These are phyloP conservation scores for Flaveria sonorensis DNA, from an alignment of 129 eudicot genomes.

Conservation along the genomic window DNA sequence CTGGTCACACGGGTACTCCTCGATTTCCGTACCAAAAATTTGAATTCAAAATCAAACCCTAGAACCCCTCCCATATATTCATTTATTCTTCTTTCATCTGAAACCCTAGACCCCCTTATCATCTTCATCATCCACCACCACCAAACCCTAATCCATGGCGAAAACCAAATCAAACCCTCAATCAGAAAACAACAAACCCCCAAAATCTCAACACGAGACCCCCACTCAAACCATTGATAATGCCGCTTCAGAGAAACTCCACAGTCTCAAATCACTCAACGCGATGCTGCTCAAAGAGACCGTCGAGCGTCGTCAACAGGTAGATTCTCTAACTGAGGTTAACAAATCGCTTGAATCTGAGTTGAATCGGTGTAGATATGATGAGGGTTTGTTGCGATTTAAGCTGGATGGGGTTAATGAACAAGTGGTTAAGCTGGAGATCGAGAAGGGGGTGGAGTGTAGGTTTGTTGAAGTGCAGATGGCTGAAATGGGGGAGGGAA, in stretches of 20 bases:
- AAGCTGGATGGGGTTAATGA: conserved; percentile 53
- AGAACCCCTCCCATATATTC: conserved; percentile 27
- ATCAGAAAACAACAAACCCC: conserved; percentile 32
- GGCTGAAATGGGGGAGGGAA: conserved; percentile 23
- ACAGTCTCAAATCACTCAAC: conserved; percentile 65
- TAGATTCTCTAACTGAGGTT: conserved; percentile 42
- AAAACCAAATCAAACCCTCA: conserved; percentile 57
- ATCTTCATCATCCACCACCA: conserved; percentile 23
- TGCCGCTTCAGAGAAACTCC: conserved; percentile 49
- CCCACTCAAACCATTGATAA: conserved; percentile 23
- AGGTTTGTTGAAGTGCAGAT: conserved; percentile 38
- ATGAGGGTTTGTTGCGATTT: conserved; percentile 30
- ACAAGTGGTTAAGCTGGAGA: conserved; percentile 37
- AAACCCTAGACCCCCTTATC: conserved; percentile 36
- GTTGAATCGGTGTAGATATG: conserved; percentile 54
- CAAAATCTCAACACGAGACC: background rate
- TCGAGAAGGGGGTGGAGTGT: conserved; percentile 46
- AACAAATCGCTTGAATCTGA: conserved; percentile 57
- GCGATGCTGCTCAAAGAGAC: conserved; percentile 67
- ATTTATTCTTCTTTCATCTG: background rate
- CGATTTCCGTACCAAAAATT: conserved; percentile 27
- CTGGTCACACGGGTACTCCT: conserved; percentile 23
- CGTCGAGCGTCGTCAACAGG: conserved; percentile 69
- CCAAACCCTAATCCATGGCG: conserved; percentile 60
- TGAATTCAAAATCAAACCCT: conserved; percentile 48